Evolutionary conservation across 2,329 filamentous ascomycete species (phyloP).

Genomic region (Calonectria henricotiae): DNA sequence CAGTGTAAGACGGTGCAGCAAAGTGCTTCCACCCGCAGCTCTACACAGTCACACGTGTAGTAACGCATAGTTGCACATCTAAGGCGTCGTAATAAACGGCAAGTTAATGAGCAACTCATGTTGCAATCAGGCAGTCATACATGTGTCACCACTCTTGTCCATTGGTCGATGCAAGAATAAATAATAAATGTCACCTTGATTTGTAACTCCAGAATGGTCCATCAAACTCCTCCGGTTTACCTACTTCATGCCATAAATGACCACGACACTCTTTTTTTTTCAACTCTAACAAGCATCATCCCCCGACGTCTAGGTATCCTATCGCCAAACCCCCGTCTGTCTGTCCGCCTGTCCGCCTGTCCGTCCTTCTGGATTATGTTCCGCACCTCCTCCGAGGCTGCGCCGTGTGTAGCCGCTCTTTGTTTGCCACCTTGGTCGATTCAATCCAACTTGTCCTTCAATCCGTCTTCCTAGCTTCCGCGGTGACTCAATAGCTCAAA

Average conservation of each 20-base stretch:
- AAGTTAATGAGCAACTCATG: not conserved
- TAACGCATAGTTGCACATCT: not conserved
- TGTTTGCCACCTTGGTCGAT: constrained; percentile 33
- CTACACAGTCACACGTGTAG: not conserved
- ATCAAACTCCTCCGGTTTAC: constrained; percentile 22
- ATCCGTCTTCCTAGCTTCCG: constrained; percentile 9
- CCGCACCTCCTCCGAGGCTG: constrained; percentile 35
- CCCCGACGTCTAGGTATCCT: constrained; percentile 38
- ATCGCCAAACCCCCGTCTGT: constrained; percentile 3
- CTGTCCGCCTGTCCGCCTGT: not conserved
- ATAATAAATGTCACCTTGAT: constrained; percentile 10
- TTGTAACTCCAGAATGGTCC: constrained; percentile 23
- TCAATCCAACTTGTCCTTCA: constrained; percentile 7
- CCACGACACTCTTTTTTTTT: constrained; percentile 13
- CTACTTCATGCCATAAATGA: constrained; percentile 16
- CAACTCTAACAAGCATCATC: constrained; percentile 27
- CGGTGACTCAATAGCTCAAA: constrained; percentile 3
- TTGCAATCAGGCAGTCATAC: constrained; percentile 3
- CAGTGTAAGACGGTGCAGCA: constrained; percentile 12
- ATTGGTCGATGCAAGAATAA: constrained; percentile 5
- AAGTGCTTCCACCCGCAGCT: constrained; percentile 2
- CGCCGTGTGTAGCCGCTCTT: constrained; percentile 50
- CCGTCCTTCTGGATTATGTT: constrained; percentile 37
- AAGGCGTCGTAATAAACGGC: not conserved
- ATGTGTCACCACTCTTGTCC: not conserved